Evolutionary conservation across 2,329 filamentous ascomycete genomes (phyloP).

Genomic region (Tolypocladium inflatum): DNA sequence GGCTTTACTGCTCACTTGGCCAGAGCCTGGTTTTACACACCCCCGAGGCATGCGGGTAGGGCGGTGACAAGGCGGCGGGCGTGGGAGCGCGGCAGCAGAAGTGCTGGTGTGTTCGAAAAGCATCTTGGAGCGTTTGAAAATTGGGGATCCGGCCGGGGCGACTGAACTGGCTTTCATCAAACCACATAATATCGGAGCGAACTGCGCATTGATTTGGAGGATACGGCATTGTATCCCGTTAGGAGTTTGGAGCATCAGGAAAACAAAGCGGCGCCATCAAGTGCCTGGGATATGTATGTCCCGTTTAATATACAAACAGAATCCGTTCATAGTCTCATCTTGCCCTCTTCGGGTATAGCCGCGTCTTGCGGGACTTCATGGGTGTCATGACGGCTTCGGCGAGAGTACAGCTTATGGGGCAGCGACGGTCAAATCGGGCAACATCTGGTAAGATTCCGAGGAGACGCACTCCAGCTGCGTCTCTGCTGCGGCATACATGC

Average conservation of each 20-base stretch:
- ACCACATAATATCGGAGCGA: neutral
- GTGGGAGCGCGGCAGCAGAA: neutral
- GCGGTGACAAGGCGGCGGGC: neutral
- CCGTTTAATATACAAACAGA: neutral
- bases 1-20: neutral
- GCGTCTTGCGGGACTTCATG: neutral
- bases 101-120: neutral
- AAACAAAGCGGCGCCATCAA: neutral
- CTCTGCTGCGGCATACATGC: neutral
- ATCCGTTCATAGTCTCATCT: neutral
- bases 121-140: neutral
- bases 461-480: neutral
- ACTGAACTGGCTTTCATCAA: too few species aligned
- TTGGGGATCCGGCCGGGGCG: neutral
- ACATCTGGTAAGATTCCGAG: neutral
- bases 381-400: too few species aligned
- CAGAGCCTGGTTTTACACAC: neutral
- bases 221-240: neutral
- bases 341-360: neutral
- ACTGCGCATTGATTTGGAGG: neutral
- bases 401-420: neutral
- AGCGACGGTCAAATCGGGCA: neutral
- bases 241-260: neutral
- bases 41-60: neutral
- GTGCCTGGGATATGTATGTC: neutral